These are phyloP conservation scores for Chaetomium sp. DNA, from an alignment of 2,329 filamentous ascomycete genomes.

Conservation along the genomic window DNA sequence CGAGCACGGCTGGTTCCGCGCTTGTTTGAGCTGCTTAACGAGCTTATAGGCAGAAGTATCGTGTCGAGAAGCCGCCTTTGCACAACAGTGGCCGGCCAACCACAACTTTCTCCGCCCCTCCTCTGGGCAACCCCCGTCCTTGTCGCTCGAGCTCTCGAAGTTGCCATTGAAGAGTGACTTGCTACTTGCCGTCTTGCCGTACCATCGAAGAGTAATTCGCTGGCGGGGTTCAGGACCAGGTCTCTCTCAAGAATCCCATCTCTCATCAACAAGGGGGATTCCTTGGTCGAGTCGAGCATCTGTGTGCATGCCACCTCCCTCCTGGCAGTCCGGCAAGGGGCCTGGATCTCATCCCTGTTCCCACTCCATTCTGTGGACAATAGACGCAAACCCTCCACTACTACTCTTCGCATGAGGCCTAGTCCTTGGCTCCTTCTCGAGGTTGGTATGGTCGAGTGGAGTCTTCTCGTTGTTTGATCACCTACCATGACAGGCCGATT, in stretches of 20 bases:
- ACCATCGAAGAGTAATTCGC: slow-evolving; percentile 28
- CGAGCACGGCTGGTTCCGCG: neutral
- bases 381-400: neutral
- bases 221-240: slow-evolving; percentile 22
- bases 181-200: neutral
- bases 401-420: slow-evolving; percentile 27
- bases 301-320: slow-evolving; percentile 2
- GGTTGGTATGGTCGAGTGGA: slow-evolving; percentile 19
- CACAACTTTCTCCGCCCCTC: slow-evolving; percentile 19
- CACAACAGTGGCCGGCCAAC: slow-evolving; percentile 20
- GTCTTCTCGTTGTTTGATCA: slow-evolving; percentile 33
- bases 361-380: slow-evolving; percentile 24
- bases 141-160: neutral
- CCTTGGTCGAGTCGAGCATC: neutral
- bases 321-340: slow-evolving; percentile 13
- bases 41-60: slow-evolving; percentile 26
- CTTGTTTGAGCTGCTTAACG: slow-evolving; percentile 24
- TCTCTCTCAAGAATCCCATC: slow-evolving; percentile 12
- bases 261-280: slow-evolving; percentile 9
- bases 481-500: slow-evolving; percentile 21
- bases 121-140: neutral
- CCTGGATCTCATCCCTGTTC: slow-evolving; percentile 22
- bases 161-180: neutral
- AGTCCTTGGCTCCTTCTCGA: slow-evolving; percentile 29
- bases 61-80: neutral